Conservation (phyloP, 2,329 filamentous ascomycete species). For the Exophiala xenobiotica region DNA sequence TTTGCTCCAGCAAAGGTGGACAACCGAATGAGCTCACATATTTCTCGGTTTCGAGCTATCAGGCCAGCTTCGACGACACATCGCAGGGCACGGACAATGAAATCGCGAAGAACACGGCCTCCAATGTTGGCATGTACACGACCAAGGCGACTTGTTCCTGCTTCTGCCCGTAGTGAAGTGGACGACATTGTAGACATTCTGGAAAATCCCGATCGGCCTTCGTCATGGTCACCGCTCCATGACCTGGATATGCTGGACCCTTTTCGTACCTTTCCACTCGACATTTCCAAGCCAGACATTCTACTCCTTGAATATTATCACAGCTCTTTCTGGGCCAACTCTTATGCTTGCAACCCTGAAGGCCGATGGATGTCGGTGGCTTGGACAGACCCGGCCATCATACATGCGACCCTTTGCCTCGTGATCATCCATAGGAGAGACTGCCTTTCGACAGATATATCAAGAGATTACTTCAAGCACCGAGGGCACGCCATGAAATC, state of each 20-base stretch:
- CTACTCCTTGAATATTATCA: conserved; percentile 21
- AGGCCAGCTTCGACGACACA: background rate
- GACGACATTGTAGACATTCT: background rate
- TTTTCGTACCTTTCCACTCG: conserved; percentile 11
- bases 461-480: conserved; percentile 19
- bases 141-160: conserved; percentile 6
- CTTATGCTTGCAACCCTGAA: conserved; percentile 22
- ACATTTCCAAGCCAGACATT: conserved; percentile 11
- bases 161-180: background rate
- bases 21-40: conserved; percentile 13
- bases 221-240: conserved; percentile 1
- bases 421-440: conserved; percentile 22
- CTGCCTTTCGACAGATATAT: conserved; percentile 11
- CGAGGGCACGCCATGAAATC: conserved; percentile 20
- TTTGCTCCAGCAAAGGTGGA: conserved; percentile 17
- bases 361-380: conserved; percentile 18
- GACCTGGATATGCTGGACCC: conserved; percentile 18
- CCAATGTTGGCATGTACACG: background rate
- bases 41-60: conserved; percentile 16
- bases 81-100: conserved; percentile 1
- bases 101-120: background rate
- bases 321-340: conserved; percentile 21
- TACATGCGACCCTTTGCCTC: conserved; percentile 19
- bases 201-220: background rate
- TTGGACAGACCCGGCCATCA: conserved; percentile 20